These are phyloP conservation scores for Adansonia rubrostipa DNA, from an alignment of 441 rosid genomes.

Conservation along the genomic window DNA sequence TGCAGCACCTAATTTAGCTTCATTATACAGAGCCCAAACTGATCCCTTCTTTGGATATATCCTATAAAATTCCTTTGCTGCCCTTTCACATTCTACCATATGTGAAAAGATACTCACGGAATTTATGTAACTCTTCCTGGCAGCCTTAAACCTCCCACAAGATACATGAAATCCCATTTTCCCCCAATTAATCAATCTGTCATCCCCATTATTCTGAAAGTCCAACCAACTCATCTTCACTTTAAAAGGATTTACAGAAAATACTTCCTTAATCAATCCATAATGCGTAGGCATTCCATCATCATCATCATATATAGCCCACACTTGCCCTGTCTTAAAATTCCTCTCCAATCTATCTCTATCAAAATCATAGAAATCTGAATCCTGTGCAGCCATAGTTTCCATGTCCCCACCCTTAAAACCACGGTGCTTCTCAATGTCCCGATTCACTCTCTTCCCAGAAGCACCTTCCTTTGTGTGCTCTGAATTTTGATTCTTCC, in stretches of 20 bases:
- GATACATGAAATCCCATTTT: conserved; percentile 49
- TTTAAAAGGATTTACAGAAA: conserved; percentile 73
- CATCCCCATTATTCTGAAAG: conserved; percentile 46
- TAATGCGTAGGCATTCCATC: conserved; percentile 77
- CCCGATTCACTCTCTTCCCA: conserved; percentile 31
- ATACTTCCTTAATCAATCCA: conserved; percentile 76
- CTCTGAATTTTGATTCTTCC: conserved; percentile 37
- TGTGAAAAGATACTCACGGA: conserved; percentile 72
- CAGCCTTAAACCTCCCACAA: conserved; percentile 73
- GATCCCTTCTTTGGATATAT: conserved; percentile 87
- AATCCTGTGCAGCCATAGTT: conserved; percentile 49
- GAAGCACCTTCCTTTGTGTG: conserved; percentile 28
- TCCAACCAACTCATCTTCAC: conserved; percentile 75
- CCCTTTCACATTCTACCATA: conserved; percentile 74
- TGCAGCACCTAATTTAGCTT: conserved; percentile 36
- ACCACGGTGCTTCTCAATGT: conserved; percentile 29
- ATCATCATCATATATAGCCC: conserved; percentile 69
- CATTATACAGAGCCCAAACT: conserved; percentile 75
- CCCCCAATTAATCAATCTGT: conserved; percentile 53
- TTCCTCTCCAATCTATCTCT: conserved; percentile 65
- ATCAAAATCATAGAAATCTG: conserved; percentile 63
- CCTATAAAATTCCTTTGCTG: conserved; percentile 69
- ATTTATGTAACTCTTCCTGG: conserved; percentile 43
- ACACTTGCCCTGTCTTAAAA: conserved; percentile 85
- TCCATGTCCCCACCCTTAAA: conserved; percentile 36